These are phyloP conservation scores for Cystofilobasidium capitatum DNA, from an alignment of 768 basidiomycete genomes.

Conservation along the genomic window DNA sequence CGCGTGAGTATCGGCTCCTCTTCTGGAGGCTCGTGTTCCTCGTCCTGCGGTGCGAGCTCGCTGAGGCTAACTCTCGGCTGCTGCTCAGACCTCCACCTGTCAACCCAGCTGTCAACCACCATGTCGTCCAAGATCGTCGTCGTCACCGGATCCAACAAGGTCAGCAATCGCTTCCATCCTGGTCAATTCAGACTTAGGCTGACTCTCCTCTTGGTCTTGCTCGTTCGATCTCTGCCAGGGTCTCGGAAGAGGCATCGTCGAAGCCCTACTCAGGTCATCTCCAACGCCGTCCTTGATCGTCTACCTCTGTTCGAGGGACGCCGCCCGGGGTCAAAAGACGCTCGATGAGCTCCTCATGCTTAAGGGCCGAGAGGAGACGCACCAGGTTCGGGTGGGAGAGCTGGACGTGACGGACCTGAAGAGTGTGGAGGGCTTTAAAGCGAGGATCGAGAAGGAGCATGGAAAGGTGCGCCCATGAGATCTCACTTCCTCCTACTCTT, in stretches of 20 bases:
- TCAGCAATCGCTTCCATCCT: not conserved
- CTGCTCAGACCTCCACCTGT: no score
- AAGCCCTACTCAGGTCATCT: slow-evolving; percentile 22
- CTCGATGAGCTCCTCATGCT: slow-evolving; percentile 22
- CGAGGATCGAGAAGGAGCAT: slow-evolving; percentile 10
- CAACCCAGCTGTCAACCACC: not conserved
- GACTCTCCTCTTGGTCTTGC: not conserved
- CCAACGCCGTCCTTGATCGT: slow-evolving; percentile 27
- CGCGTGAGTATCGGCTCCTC: no score
- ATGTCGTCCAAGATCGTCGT: slow-evolving; percentile 3
- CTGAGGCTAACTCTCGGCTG: no score
- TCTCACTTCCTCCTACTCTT: not conserved
- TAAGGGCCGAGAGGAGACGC: slow-evolving; percentile 9
- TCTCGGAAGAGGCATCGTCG: slow-evolving; percentile 27
- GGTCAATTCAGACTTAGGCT: not conserved
- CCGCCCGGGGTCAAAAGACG: slow-evolving; percentile 21
- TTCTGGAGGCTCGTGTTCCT: no score
- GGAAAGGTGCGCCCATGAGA: slow-evolving; percentile 10
- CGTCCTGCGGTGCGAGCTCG: no score
- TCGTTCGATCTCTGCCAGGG: no score
- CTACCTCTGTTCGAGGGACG: slow-evolving; percentile 28
- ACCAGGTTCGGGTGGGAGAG: slow-evolving; percentile 18
- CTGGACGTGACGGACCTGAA: slow-evolving; percentile 29
- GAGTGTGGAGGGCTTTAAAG: slow-evolving; percentile 26
- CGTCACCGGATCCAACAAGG: slow-evolving; percentile 16